A percentile compares a stretch with the other conserved stretches of the same genome.
Evolutionary conservation across 306 rosid species (phyloP).

Genomic region (Cotoneaster glaucophyllus): DNA sequence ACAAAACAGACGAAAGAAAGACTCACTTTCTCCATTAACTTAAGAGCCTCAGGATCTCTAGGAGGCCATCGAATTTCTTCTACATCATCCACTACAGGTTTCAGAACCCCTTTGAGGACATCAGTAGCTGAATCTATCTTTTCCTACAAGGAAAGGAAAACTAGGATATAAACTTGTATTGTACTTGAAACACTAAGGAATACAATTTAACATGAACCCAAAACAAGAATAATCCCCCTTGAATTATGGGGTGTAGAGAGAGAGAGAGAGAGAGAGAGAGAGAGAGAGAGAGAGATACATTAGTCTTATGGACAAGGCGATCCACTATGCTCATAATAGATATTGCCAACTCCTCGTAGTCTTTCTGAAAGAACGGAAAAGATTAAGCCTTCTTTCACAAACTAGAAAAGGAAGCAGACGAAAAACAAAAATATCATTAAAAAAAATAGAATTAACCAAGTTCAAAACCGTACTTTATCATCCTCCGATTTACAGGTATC

Average conservation of each 20-base stretch:
- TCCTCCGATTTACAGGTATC: slow-evolving; percentile 92
- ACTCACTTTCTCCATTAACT: slow-evolving; percentile 61
- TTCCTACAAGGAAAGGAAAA: slow-evolving; percentile 41
- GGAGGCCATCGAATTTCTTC: slow-evolving; percentile 94
- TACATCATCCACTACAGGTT: slow-evolving; percentile 64
- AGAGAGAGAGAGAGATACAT: slow-evolving; percentile 36
- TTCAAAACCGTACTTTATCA: slow-evolving; percentile 65
- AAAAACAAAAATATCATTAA: neutral
- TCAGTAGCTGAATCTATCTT: slow-evolving; percentile 89
- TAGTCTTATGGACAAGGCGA: slow-evolving; percentile 71
- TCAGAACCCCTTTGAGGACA: slow-evolving; percentile 70
- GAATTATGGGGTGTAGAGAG: neutral
- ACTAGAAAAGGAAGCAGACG: slow-evolving; percentile 10
- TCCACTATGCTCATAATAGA: slow-evolving; percentile 73
- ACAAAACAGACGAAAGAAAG: neutral
- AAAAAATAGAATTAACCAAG: slow-evolving; percentile 14
- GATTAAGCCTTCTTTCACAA: slow-evolving; percentile 6
- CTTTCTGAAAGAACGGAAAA: slow-evolving; percentile 53
- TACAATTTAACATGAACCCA: neutral
- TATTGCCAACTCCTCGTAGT: slow-evolving; percentile 84
- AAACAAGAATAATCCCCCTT: neutral
- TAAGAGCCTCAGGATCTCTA: slow-evolving; percentile 62
- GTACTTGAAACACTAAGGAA: slow-evolving; percentile 5
- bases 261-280: slow-evolving; percentile 12
- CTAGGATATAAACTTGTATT: neutral